Evolutionary conservation across 352 stramenopile genomes (phyloP), one percentile per base, ranked within the genome.

Genomic region (Phytophthora ohioensis): DNA sequence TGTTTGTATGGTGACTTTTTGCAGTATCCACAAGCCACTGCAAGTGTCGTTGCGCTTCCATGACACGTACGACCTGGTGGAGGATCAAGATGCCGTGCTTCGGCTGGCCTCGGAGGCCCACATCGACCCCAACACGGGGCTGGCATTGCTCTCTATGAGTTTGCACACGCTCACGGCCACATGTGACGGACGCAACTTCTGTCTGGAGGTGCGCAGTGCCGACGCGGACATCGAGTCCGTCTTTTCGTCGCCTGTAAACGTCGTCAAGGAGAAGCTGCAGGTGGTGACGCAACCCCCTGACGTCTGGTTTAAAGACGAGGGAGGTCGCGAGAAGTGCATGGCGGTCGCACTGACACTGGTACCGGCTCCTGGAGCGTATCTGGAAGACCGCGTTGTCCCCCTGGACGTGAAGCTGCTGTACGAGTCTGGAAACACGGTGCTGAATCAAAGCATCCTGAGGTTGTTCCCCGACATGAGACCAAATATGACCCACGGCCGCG

Each of bases 281-380:
- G 81, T 95, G 41, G 74, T 85, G n/a, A 73, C 90, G 56, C 90
- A 97, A 42, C 90, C 91, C 0, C 91, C 90, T 3, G 84, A 97
- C 35, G 85, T 98, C 30, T 99, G 96, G 96, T 99, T 97, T 74
- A 99, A 99, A 71, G 96, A 99, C 84, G 95, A 99, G 69, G 97
- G 97, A 57, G 96, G 96, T 0, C 84, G 92, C 5, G 97, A 99
- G 59, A 98, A 99, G 75, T 98, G 88, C 71, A 98, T 99, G 80
- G 82, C 93, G 36, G 80, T 98, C 10, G 76, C 82, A 43, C 76
- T 98, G 13, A 78, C 90, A 21, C 83, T 98, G 8, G 75, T 92
- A 7, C 79, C 95, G 0, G 85, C 90, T 6, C 78, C 86, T 0
- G 88, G 91, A 35, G 65, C 77, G 3, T 57, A 76, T 17, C 73